phyloP scores from a whole-genome alignment of 768 basidiomycete species.

The Podaxis rugospora region DNA sequence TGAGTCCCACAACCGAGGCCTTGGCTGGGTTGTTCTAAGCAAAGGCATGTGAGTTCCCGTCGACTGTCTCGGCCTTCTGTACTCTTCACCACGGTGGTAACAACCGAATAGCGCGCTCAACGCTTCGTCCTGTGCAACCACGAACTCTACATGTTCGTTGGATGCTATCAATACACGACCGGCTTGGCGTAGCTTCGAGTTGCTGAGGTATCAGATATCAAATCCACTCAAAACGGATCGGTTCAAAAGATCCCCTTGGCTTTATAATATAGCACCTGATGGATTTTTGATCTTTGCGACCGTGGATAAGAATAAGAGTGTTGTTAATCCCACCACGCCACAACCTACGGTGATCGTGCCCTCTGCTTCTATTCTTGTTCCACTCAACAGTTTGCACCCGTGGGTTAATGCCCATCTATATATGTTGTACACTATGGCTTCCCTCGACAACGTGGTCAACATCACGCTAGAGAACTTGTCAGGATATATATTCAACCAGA shows the following conservation, averaged over 20 bases:
- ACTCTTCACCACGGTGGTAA: not conserved
- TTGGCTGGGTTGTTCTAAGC: not conserved
- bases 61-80: not conserved
- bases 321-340: not conserved
- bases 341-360: not conserved
- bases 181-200: not conserved
- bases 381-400: not conserved
- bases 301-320: slow-evolving; percentile 2
- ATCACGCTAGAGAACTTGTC: not conserved
- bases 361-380: not conserved
- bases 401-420: not conserved
- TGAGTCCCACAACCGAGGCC: not conserved
- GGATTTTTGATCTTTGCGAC: not conserved
- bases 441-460: slow-evolving; percentile 2
- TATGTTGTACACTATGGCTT: not conserved
- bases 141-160: not conserved
- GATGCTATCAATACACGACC: not conserved
- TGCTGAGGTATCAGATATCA: not conserved
- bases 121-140: not conserved
- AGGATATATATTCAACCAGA: not conserved
- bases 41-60: not conserved
- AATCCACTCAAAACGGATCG: not conserved
- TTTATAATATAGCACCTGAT: not conserved
- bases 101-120: not conserved
- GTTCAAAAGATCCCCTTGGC: not conserved